These are phyloP conservation scores for Lactifluus piperatus DNA, from an alignment of 768 basidiomycete genomes.

Conservation along the genomic window DNA sequence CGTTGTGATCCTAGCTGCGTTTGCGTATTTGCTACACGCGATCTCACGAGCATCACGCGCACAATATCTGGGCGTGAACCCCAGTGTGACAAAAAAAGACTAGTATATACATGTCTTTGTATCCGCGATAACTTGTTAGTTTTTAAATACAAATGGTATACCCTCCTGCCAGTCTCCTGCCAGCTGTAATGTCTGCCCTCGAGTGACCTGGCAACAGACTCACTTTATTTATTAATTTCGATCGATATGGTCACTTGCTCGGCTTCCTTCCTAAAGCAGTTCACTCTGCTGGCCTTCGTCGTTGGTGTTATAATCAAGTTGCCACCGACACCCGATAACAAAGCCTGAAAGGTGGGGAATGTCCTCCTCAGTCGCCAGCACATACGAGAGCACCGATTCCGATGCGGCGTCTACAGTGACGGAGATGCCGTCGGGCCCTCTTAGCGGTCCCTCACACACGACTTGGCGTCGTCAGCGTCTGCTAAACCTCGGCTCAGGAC, in stretches of 20 bases:
- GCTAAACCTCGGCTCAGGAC: constrained; percentile 39
- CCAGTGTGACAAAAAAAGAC: not conserved
- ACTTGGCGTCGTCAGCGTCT: constrained; percentile 55
- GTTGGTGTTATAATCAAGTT: too few relatives aligned
- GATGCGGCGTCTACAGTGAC: not conserved
- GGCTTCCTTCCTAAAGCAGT: constrained; percentile 2
- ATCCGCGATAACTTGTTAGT: not conserved
- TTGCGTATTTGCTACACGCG: not conserved
- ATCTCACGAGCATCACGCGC: not conserved
- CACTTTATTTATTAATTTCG: too few relatives aligned
- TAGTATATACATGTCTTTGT: not conserved
- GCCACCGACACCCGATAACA: too few relatives aligned
- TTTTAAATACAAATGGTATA: too few relatives aligned
- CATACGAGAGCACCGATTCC: not conserved
- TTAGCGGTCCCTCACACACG: constrained; percentile 45
- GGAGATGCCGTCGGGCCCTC: constrained; percentile 28
- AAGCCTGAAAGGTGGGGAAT: not conserved
- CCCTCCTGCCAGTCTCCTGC: too few relatives aligned
- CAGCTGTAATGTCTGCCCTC: too few relatives aligned
- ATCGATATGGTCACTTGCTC: not conserved
- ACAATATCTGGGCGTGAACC: not conserved
- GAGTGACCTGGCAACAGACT: too few relatives aligned
- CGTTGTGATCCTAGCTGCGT: not conserved
- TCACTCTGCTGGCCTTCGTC: too few relatives aligned
- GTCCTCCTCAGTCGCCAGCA: not conserved